Evolutionary conservation across 495 filamentous ascomycete species (phyloP), one percentile per base, ranked within the genome.

Genomic region (Chlorociboria aeruginascens): DNA sequence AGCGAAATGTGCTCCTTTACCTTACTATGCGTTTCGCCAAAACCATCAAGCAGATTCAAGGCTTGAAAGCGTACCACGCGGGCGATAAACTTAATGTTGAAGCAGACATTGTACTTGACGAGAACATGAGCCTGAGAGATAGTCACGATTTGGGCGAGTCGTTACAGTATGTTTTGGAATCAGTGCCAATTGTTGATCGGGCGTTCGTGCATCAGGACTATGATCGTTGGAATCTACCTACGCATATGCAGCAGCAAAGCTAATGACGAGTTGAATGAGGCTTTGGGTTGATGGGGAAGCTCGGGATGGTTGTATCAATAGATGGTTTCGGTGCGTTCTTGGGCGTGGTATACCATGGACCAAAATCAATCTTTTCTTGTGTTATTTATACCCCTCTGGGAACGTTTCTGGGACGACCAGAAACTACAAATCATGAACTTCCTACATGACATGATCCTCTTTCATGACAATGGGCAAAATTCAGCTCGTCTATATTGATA

Each of bases 21-120:
- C 72, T 93, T 49, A 89, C 87, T 1, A 95, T 96, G 88, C 79
- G 89, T 1, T 96, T 96, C 58, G 89, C 89, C 16, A 86, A 83
- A 43, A 82, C 83, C 3, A 89, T 96, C 50, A 80, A 79, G 55
- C 83, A 88, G 55, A 92, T 96, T 34, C 89, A 94, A 57, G 83
- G 86, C 17, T 61, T 95, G 13, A 79, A 90, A 47, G 89, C 88
- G 0, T 96, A 96, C 59, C 87, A 95, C 56, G 76, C 82, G 0
- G 89, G 89, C 7, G 89, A 96, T 53, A 85, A 89, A 63, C 71
- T 96, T 12, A 93, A 86, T 52, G 86, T 93, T 3, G 89, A 93
- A 57, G 72, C 76, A 6, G 74, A 77, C 47, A 77, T 95, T 29
- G 84, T 96, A 16, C 68, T 96, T 28, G 86, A 92, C 53, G 82